These are phyloP conservation scores for Penicillium janthinellum DNA, from an alignment of 2,329 filamentous ascomycete genomes.

Conservation along the genomic window DNA sequence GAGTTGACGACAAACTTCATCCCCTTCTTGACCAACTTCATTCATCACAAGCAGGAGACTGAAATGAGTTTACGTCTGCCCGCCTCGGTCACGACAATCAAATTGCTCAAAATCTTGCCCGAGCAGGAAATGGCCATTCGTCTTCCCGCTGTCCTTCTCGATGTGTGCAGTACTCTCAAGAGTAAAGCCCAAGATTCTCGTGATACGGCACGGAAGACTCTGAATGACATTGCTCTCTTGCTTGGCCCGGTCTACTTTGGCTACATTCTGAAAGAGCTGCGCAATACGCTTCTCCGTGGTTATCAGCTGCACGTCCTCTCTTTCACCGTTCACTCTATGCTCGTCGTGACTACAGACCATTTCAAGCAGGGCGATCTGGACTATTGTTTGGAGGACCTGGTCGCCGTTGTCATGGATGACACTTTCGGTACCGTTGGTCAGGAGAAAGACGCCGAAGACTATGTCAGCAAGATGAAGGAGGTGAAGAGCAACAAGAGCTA, in stretches of 20 bases:
- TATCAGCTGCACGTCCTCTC: constrained; percentile 95
- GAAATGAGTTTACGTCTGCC: constrained; percentile 92
- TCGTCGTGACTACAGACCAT: constrained; percentile 72
- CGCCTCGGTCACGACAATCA: constrained; percentile 84
- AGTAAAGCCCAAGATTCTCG: constrained; percentile 86
- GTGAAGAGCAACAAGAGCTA: constrained; percentile 98
- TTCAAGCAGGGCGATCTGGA: constrained; percentile 83
- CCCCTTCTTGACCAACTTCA: constrained; percentile 76
- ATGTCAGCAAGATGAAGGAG: constrained; percentile 93
- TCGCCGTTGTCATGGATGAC: constrained; percentile 92
- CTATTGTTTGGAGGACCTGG: constrained; percentile 77
- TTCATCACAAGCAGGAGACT: constrained; percentile 92
- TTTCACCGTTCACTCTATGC: constrained; percentile 88
- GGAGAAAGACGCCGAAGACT: constrained; percentile 96
- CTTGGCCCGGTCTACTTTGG: constrained; percentile 82
- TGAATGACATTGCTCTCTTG: constrained; percentile 78
- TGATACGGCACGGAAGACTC: constrained; percentile 85
- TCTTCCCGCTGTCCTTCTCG: constrained; percentile 81
- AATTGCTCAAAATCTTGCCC: constrained; percentile 80
- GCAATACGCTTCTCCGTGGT: constrained; percentile 77
- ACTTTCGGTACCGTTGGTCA: constrained; percentile 90
- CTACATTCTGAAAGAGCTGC: constrained; percentile 90
- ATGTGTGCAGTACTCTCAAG: constrained; percentile 88
- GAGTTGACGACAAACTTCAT: constrained; percentile 76
- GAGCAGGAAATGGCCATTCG: constrained; percentile 70